Base-by-base conservation (phyloP, 768 basidiomycete genomes). In the Lactarius sp. region DNA sequence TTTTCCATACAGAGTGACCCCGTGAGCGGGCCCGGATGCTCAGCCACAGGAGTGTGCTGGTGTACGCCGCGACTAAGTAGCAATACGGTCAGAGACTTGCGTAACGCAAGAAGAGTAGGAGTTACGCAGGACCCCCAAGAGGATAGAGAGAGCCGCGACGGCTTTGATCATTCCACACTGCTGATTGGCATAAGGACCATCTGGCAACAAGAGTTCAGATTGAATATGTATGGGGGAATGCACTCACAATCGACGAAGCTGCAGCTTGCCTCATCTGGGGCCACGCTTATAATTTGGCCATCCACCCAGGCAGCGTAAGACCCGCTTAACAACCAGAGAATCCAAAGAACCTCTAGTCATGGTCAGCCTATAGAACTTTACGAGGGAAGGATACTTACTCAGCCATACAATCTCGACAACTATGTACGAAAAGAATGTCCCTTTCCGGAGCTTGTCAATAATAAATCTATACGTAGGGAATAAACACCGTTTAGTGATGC, bases 261-360 rank as follows among this genome's bases (percentile, higher is more conserved):
- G 57, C 69, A 70, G 46, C 8, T 46, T n/a, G 57, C 5, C 27
- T 51, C 61, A 0, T 16, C 1, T 9, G 27, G 27, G 27, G 0
- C 1, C 8, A 14, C 3, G 6, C 53, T 27, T 27, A 27, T 3
- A 27, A 2, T 7, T n/a, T 58, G 10, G 13, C 22, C 18, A 47
- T 64, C 56, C n/a, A 52, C 49, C 56, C 53, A 60, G 14, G 70
- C 71, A 2, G 77, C 59, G 42, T 73, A 66, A 4, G 70, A 74
- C 4, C 68, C 79, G 33, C 72, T 68, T 18, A 77, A 74, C 31
- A 80, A 72, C 79, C 76, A 80, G 37, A 80, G 66, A 46, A 78
- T 56, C 69, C 72, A 75, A 31, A 80, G 71, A 52, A 74, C 6
- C 22, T 60, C 76, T 76, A 57, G 13, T 52, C 63, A 31, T 27